Evolutionary conservation across 2,329 filamentous ascomycete species (phyloP), one percentile per base, ranked within the genome.

Genomic region (Hymenoscyphus infarciens): DNA sequence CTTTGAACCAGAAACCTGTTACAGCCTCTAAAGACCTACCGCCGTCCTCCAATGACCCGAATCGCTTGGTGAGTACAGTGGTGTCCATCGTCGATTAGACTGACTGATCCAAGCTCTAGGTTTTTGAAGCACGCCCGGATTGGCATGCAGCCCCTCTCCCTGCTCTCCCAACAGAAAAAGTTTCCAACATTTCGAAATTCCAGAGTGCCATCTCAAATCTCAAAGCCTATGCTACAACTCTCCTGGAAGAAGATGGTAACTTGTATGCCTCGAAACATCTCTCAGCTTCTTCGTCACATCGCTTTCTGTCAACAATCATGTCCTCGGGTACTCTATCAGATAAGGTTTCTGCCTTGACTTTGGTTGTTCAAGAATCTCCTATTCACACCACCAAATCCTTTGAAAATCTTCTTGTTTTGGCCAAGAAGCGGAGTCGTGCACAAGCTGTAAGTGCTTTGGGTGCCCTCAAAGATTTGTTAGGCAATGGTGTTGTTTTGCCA

Each of bases 241-340:
- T 98, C 6, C 79, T 98, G 22, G 87, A 96, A 60, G 81, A 86
- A 29, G 95, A 99, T 73, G 89, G 89, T 65, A 82, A 85, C 49
- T 81, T 85, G 56, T 99, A 97, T 77, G 82, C 83, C 61, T 84
- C 86, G 29, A 88, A 83, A 49, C 82, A 91, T 68, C 80, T 90
- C 61, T 86, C 90, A 6, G 86, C 91, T 58, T 92, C 91, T 29
- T 95, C 94, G 2, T 94, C 93, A 49, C 90, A 96, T 77, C 96
- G 93, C 75, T 99, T 99, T 80, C 88, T 98, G 81, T 91, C 93
- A 1, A 96, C 92, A 19, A 97, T 99, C 75, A 97, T 98, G 91
- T 82, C 92, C 10, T 96, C 93, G 1, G 95, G 95, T 81, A 99
- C 96, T 10, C 85, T 98, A 70, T 96, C 92, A 61, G 95, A 99